Conservation (phyloP, 352 stramenopile species). For the Albugo laibachii region DNA sequence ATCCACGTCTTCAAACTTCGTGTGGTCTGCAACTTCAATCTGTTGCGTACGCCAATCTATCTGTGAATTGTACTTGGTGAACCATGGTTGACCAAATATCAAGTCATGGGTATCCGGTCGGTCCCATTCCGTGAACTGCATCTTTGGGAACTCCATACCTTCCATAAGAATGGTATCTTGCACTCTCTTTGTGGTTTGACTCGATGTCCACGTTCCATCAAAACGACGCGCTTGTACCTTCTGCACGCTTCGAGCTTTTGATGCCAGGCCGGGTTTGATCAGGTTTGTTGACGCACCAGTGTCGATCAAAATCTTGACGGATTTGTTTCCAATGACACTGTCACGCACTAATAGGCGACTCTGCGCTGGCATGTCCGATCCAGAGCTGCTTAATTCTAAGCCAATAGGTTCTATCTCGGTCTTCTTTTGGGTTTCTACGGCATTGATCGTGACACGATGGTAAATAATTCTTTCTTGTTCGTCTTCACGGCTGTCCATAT, state of each 20-base stretch:
- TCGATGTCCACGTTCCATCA: no score
- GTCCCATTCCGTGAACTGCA: constrained; percentile 2
- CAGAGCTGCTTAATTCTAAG: no score
- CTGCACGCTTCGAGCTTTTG: no score
- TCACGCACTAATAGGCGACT: no score
- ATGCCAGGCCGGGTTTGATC: no score
- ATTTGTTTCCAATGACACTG: no score
- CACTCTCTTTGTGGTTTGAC: neutral
- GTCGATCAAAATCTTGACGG: no score
- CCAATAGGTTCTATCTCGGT: no score
- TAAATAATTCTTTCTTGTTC: constrained; percentile 5
- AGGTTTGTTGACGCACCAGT: no score
- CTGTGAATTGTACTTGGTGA: constrained; percentile 3
- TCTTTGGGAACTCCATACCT: neutral
- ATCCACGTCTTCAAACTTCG: no score
- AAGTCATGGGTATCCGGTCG: constrained; percentile 2
- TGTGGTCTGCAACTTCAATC: neutral
- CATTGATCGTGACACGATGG: constrained; percentile 1
- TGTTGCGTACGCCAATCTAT: constrained; percentile 9
- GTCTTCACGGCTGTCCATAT: constrained; percentile 1
- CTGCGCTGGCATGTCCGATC: no score
- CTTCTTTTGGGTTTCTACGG: neutral
- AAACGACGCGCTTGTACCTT: no score
- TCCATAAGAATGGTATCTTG: neutral
- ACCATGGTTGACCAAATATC: constrained; percentile 8